These are phyloP conservation scores for Lentinus polychrous DNA, from an alignment of 1,284 basidiomycete genomes.

Conservation along the genomic window DNA sequence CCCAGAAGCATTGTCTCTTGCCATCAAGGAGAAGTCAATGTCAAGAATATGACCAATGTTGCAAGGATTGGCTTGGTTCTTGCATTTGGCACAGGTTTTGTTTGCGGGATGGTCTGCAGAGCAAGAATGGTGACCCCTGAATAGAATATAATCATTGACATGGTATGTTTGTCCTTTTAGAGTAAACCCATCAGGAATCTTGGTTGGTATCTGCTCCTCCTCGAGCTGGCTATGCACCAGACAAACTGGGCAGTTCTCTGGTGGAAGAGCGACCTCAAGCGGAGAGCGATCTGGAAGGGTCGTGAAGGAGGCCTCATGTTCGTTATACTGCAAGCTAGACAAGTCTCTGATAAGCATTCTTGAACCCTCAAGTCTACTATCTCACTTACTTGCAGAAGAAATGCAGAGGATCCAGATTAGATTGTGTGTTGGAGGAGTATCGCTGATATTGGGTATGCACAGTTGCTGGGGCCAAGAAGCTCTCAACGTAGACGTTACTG, in stretches of 20 bases:
- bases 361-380: neutral
- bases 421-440: neutral
- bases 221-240: constrained; percentile 24
- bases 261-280: constrained; percentile 22
- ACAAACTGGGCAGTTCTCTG: constrained; percentile 49
- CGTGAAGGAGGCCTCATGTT: constrained; percentile 26
- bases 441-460: constrained; percentile 23
- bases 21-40: constrained; percentile 4
- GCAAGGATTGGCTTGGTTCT: constrained; percentile 24
- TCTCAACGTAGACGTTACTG: constrained; percentile 30
- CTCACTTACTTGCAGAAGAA: constrained; percentile 54
- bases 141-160: constrained; percentile 46
- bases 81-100: neutral
- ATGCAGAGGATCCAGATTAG: constrained; percentile 19
- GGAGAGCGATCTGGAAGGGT: constrained; percentile 18
- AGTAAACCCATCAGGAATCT: constrained; percentile 32
- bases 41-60: constrained; percentile 30
- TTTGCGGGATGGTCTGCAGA: neutral
- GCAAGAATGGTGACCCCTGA: constrained; percentile 24
- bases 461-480: constrained; percentile 38
- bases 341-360: neutral
- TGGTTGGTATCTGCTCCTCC: constrained; percentile 18
- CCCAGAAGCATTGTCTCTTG: constrained; percentile 7
- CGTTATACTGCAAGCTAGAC: constrained; percentile 22
- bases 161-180: constrained; percentile 43